Percentiles rank a stretch among this genome's conserved stretches.
phyloP scores from a whole-genome alignment of 495 filamentous ascomycete genomes.

The Chaetomidium leptoderma region DNA sequence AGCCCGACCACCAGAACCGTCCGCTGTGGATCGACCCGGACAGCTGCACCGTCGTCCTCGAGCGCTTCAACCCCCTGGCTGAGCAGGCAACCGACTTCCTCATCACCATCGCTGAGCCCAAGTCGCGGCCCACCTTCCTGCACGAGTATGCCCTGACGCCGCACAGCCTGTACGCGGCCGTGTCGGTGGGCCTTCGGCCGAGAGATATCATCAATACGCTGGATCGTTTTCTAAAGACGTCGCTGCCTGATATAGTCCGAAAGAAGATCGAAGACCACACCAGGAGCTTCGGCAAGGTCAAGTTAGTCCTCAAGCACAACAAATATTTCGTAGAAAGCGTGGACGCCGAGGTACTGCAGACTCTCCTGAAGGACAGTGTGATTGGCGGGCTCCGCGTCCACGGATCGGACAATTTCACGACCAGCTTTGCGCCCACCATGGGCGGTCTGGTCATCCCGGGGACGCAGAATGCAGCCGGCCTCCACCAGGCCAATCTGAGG shows the following conservation, averaged over 20 bases:
- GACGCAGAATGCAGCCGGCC: slow-evolving; percentile 85
- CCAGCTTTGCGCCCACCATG: slow-evolving; percentile 78
- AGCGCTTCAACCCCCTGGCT: slow-evolving; percentile 86
- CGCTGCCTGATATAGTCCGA: slow-evolving; percentile 71
- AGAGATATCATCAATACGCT: slow-evolving; percentile 86
- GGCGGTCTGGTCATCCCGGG: slow-evolving; percentile 90
- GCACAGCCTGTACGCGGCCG: slow-evolving; percentile 90
- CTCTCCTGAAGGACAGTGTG: slow-evolving; percentile 59
- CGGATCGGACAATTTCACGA: slow-evolving; percentile 64
- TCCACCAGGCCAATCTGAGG: slow-evolving; percentile 57
- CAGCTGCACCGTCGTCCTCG: slow-evolving; percentile 83
- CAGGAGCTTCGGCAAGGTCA: slow-evolving; percentile 89
- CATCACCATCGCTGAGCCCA: slow-evolving; percentile 90
- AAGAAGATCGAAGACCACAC: slow-evolving; percentile 79
- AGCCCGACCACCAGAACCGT: slow-evolving; percentile 80
- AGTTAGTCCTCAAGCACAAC: slow-evolving; percentile 90
- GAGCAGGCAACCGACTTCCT: slow-evolving; percentile 88
- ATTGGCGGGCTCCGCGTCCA: slow-evolving; percentile 46
- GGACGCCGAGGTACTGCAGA: slow-evolving; percentile 79
- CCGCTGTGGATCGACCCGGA: slow-evolving; percentile 89
- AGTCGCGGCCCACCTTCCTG: slow-evolving; percentile 78
- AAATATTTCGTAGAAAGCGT: slow-evolving; percentile 89
- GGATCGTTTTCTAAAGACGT: slow-evolving; percentile 81
- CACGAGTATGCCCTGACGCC: slow-evolving; percentile 92
- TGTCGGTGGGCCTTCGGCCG: slow-evolving; percentile 82